Evolutionary conservation across 805 yeast genomes (phyloP).

Genomic region (Saccharomyces jurei): DNA sequence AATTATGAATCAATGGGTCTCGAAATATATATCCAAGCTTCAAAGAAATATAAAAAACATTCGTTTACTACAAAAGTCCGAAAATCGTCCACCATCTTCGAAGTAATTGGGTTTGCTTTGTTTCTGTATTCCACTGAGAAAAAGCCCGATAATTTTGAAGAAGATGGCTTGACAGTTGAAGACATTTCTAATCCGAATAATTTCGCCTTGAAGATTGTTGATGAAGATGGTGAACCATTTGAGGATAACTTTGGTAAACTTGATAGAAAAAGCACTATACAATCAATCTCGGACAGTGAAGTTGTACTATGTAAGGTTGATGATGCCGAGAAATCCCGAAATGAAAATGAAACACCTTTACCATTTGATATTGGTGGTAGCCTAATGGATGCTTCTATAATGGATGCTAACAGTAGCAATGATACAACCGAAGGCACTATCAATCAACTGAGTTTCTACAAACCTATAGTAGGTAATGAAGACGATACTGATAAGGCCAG

Average conservation of each 20-base stretch:
- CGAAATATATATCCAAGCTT: slow-evolving; percentile 23
- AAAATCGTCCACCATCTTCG: slow-evolving; percentile 27
- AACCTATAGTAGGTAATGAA: slow-evolving; percentile 29
- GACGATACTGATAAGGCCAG: slow-evolving; percentile 12
- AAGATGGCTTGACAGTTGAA: slow-evolving; percentile 12
- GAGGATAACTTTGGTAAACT: slow-evolving; percentile 86
- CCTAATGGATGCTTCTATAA: slow-evolving; percentile 3
- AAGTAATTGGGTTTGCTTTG: slow-evolving; percentile 27
- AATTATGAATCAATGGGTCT: slow-evolving; percentile 19
- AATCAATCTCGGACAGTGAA: slow-evolving; percentile 73
- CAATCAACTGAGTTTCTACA: slow-evolving; percentile 33
- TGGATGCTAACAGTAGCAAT: slow-evolving; percentile 1
- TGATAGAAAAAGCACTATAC: slow-evolving; percentile 55
- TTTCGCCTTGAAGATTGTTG: slow-evolving; percentile 59
- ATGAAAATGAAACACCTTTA: slow-evolving; percentile 48
- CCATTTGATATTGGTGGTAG: slow-evolving; percentile 29
- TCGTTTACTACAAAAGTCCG: slow-evolving; percentile 23
- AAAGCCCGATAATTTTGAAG: slow-evolving; percentile 16
- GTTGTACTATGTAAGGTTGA: slow-evolving; percentile 63
- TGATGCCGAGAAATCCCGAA: slow-evolving; percentile 38
- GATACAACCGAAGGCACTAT: slow-evolving; percentile 9
- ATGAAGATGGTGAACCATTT: slow-evolving; percentile 88
- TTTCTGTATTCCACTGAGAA: slow-evolving; percentile 17
- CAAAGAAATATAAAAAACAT: slow-evolving; percentile 16
- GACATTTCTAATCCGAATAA: slow-evolving; percentile 23